phyloP scores from a whole-genome alignment of 345 rosid species.

The Pistacia atlantica region DNA sequence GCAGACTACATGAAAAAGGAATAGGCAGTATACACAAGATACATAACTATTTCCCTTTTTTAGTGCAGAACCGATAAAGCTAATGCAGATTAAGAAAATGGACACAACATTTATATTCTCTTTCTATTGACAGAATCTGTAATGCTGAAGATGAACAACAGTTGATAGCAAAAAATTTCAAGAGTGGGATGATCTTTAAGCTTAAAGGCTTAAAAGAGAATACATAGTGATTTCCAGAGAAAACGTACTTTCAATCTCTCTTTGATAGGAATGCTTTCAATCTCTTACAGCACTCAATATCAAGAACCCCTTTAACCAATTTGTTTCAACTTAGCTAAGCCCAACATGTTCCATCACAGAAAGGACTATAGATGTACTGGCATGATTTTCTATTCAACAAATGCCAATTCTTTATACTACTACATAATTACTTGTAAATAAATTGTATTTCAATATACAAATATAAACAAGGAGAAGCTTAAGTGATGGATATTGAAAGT shows the following conservation, averaged over 20 bases:
- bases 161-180: background rate
- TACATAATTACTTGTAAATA: slow-evolving; percentile 4
- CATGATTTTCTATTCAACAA: background rate
- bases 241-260: background rate
- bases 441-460: background rate
- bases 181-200: background rate
- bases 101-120: background rate
- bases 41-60: no score
- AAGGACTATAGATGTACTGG: background rate
- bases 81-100: background rate
- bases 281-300: background rate
- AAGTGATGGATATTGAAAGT: slow-evolving; percentile 26
- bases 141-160: background rate
- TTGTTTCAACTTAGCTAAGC: background rate
- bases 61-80: background rate
- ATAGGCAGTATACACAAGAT: no score
- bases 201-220: slow-evolving; percentile 2
- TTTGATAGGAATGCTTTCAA: no score
- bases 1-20: no score
- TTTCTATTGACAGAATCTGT: background rate
- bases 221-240: no score
- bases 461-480: slow-evolving; percentile 1
- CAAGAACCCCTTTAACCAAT: background rate
- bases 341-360: background rate
- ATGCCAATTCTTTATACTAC: background rate